Evolutionary conservation across 2,329 filamentous ascomycete genomes (phyloP).

Genomic region (Aspergillus texensis): DNA sequence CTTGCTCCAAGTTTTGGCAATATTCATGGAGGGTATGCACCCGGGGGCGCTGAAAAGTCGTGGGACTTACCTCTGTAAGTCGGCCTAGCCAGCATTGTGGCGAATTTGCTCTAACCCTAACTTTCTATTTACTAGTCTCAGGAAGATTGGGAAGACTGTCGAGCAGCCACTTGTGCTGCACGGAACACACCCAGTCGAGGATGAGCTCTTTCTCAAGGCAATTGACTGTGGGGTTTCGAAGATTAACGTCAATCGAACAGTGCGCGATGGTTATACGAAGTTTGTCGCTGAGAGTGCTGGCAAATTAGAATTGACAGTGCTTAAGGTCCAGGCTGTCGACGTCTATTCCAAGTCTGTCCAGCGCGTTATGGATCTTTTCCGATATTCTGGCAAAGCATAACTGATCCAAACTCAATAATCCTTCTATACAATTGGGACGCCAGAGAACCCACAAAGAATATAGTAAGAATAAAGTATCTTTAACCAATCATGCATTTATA

Average conservation of each 20-base stretch:
- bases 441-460: too few species aligned
- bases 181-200: constrained; percentile 26
- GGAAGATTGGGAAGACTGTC: too few species aligned
- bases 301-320: constrained; percentile 15
- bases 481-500: too few species aligned
- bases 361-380: constrained; percentile 18
- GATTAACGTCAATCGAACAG: constrained; percentile 28
- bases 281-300: constrained; percentile 21
- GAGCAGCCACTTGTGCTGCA: constrained; percentile 20
- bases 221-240: constrained; percentile 25
- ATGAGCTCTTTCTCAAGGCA: constrained; percentile 21
- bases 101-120: not conserved
- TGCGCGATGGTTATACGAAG: constrained; percentile 27
- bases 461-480: too few species aligned
- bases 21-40: constrained; percentile 29
- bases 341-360: constrained; percentile 16
- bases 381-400: constrained; percentile 8
- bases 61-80: constrained; percentile 8
- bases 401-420: too few species aligned
- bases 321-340: constrained; percentile 17
- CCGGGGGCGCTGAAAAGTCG: constrained; percentile 13
- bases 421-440: too few species aligned
- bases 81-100: too few species aligned
- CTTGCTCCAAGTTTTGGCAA: constrained; percentile 58
- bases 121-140: constrained; percentile 1